phyloP scores from a whole-genome alignment of 176 grass and related monocot species.

The Avena sativa region DNA sequence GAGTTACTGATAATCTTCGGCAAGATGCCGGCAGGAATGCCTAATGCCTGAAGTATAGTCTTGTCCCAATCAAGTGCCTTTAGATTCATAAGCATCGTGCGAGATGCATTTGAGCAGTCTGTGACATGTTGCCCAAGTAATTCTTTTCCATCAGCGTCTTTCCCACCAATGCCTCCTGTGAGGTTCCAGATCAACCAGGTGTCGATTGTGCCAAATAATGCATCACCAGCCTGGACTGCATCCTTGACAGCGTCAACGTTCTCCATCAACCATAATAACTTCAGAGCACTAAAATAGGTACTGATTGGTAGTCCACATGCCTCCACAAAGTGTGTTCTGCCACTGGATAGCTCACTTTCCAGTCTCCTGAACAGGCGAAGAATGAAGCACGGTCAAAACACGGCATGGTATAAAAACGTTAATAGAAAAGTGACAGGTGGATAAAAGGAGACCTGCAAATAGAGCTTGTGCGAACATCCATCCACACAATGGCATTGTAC shows the following conservation, averaged over 20 bases:
- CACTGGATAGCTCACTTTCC: slow-evolving; percentile 75
- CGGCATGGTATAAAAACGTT: not conserved
- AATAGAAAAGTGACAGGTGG: not conserved
- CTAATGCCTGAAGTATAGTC: slow-evolving; percentile 57
- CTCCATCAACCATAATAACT: slow-evolving; percentile 87
- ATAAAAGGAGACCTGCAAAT: slow-evolving; percentile 67
- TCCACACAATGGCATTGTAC: slow-evolving; percentile 97
- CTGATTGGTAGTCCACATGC: slow-evolving; percentile 84
- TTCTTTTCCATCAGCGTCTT: slow-evolving; percentile 43
- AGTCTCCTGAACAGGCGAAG: slow-evolving; percentile 60
- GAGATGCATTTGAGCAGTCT: slow-evolving; percentile 88
- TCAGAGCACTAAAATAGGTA: slow-evolving; percentile 94
- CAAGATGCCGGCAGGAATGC: slow-evolving; percentile 67
- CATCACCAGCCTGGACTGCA: slow-evolving; percentile 64
- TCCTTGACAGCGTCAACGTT: slow-evolving; percentile 80
- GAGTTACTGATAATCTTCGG: slow-evolving; percentile 96
- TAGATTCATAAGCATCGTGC: slow-evolving; percentile 97
- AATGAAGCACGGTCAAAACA: not conserved
- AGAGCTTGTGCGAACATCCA: slow-evolving; percentile 90
- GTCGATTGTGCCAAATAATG: slow-evolving; percentile 88
- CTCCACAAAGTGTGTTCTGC: slow-evolving; percentile 78
- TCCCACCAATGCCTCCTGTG: slow-evolving; percentile 58
- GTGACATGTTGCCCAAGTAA: slow-evolving; percentile 74
- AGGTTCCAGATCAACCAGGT: slow-evolving; percentile 99
- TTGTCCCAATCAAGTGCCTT: slow-evolving; percentile 85